Percentiles rank a stretch among this genome's conserved stretches.
phyloP scores from a whole-genome alignment of 106 monocot species.

The Platanthera zijinensis region DNA sequence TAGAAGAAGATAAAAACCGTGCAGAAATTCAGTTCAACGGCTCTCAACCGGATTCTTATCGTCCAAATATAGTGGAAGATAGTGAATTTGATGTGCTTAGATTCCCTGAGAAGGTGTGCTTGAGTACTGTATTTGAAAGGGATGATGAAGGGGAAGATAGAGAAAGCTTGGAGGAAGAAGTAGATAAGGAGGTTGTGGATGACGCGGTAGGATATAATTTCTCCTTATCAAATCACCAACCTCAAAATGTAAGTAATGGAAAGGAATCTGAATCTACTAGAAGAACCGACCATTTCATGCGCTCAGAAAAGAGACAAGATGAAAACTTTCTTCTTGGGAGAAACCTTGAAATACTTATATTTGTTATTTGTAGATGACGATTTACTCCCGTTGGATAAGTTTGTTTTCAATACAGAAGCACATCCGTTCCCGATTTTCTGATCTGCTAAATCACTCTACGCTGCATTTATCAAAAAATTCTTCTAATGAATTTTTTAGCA shows the following conservation, averaged over 20 bases:
- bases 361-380: slow-evolving; percentile 66
- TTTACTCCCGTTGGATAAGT: slow-evolving; percentile 76
- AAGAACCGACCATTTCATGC: slow-evolving; percentile 49
- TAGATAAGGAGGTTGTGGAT: slow-evolving; percentile 64
- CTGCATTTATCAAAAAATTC: neutral
- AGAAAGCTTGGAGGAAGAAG: slow-evolving; percentile 39
- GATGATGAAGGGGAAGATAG: slow-evolving; percentile 52
- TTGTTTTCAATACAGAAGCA: slow-evolving; percentile 96
- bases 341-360: slow-evolving; percentile 91
- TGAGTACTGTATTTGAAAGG: slow-evolving; percentile 82
- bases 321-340: slow-evolving; percentile 96
- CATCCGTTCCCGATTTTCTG: slow-evolving; percentile 67
- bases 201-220: slow-evolving; percentile 7
- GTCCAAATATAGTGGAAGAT: slow-evolving; percentile 10
- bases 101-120: slow-evolving; percentile 29
- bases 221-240: neutral
- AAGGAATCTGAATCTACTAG: slow-evolving; percentile 35
- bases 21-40: neutral
- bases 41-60: neutral
- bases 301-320: slow-evolving; percentile 87
- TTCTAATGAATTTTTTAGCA: no score
- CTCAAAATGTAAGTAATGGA: slow-evolving; percentile 5
- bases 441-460: neutral
- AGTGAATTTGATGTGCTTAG: slow-evolving; percentile 4
- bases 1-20: slow-evolving; percentile 24